These are phyloP conservation scores for Agrocybe pediades DNA, from an alignment of 768 basidiomycete genomes.

Conservation along the genomic window DNA sequence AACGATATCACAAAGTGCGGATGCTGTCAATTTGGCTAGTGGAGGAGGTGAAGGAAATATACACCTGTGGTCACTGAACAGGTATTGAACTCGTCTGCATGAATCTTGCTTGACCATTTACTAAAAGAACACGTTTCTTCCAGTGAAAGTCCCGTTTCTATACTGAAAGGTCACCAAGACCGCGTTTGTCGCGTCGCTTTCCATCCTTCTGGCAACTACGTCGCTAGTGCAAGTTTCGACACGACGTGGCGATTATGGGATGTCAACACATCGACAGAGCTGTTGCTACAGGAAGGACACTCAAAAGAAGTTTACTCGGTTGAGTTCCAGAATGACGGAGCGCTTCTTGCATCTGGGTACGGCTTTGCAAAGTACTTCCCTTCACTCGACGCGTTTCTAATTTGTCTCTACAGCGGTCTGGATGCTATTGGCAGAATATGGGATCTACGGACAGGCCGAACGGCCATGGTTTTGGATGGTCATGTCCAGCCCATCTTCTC, in stretches of 20 bases:
- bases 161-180: slow-evolving; percentile 85
- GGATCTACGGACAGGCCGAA: slow-evolving; percentile 94
- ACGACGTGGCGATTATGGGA: slow-evolving; percentile 99
- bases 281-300: slow-evolving; percentile 94
- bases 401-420: slow-evolving; percentile 63
- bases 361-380: slow-evolving; percentile 21
- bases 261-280: slow-evolving; percentile 74
- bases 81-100: slow-evolving; percentile 57
- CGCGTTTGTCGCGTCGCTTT: slow-evolving; percentile 94
- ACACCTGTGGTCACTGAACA: slow-evolving; percentile 86
- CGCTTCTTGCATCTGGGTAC: slow-evolving; percentile 90
- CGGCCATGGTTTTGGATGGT: slow-evolving; percentile 97
- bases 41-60: slow-evolving; percentile 88
- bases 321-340: slow-evolving; percentile 96
- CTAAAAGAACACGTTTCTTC: neutral
- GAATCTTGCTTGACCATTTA: neutral
- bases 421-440: slow-evolving; percentile 97
- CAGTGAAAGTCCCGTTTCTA: slow-evolving; percentile 86
- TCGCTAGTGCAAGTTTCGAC: slow-evolving; percentile 95
- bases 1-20: slow-evolving; percentile 66
- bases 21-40: slow-evolving; percentile 82
- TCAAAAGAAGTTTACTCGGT: slow-evolving; percentile 95
- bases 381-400: neutral
- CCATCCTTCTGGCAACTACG: slow-evolving; percentile 93
- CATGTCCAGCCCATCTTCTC: slow-evolving; percentile 92